phyloP scores from a whole-genome alignment of 1,139 yeast genomes.

The Kodamaea sp. region DNA sequence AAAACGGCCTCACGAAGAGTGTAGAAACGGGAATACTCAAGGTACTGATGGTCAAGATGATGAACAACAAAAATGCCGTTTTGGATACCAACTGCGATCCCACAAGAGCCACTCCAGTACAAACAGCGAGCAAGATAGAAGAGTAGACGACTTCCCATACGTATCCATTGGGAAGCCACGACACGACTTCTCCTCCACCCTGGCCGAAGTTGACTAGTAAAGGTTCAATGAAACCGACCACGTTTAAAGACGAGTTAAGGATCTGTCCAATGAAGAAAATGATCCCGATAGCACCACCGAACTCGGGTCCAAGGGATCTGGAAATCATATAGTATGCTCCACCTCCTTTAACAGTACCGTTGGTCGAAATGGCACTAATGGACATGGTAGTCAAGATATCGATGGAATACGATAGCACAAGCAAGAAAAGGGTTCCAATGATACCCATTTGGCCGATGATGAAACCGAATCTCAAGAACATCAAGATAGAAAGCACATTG shows the following conservation, averaged over 20 bases:
- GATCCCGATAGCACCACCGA: conserved; percentile 81
- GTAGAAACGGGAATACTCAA: conserved; percentile 81
- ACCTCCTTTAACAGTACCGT: conserved; percentile 82
- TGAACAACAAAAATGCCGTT: conserved; percentile 77
- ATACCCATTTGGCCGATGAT: conserved; percentile 79
- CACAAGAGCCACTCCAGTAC: conserved; percentile 76
- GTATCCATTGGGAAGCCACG: conserved; percentile 53
- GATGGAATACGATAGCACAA: conserved; percentile 63
- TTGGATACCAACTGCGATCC: conserved; percentile 84
- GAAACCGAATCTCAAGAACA: conserved; percentile 81
- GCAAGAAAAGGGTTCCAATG: conserved; percentile 57
- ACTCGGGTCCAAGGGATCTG: conserved; percentile 77
- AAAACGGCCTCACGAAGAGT: conserved; percentile 57
- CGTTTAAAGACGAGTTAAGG: conserved; percentile 72
- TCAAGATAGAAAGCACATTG: conserved; percentile 74
- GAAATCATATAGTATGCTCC: conserved; percentile 86
- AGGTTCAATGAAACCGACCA: conserved; percentile 79
- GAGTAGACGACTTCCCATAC: conserved; percentile 64
- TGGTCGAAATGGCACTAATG: conserved; percentile 77
- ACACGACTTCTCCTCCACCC: conserved; percentile 55
- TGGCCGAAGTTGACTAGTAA: conserved; percentile 64
- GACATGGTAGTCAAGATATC: conserved; percentile 71
- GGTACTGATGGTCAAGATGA: conserved; percentile 69
- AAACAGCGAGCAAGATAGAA: conserved; percentile 62
- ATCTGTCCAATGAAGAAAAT: conserved; percentile 79